Percentiles rank a stretch among this genome's conserved stretches.
Conservation (phyloP, 306 rosid genomes). For the Castanea sativa region DNA sequence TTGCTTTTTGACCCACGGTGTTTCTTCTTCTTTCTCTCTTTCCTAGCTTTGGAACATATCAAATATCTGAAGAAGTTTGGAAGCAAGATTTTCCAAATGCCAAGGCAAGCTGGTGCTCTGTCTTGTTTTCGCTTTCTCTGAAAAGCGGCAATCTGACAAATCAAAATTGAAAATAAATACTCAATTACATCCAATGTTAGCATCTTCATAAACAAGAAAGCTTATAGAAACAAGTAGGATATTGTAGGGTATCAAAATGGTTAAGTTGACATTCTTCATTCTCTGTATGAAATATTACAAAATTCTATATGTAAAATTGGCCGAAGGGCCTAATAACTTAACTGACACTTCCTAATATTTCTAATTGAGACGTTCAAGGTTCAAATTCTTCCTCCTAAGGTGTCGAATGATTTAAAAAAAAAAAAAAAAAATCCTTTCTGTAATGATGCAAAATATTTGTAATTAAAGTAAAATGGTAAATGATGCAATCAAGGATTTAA, state of each 20-base stretch:
- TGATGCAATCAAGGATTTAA: neutral
- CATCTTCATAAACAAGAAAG: too few relatives aligned
- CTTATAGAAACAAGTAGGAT: too few relatives aligned
- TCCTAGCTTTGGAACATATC: conserved; percentile 13
- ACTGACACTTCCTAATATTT: too few relatives aligned
- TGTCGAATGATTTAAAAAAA: too few relatives aligned
- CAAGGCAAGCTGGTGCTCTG: conserved; percentile 38
- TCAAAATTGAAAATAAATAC: neutral
- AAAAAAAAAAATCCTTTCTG: neutral
- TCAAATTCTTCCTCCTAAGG: too few relatives aligned
- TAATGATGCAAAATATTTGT: neutral
- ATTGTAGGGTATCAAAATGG: too few relatives aligned
- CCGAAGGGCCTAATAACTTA: too few relatives aligned
- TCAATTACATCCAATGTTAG: neutral
- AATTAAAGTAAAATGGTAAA: neutral
- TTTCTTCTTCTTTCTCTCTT: conserved; percentile 30
- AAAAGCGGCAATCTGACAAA: conserved; percentile 29
- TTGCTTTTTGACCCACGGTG: conserved; percentile 5
- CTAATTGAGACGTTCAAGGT: too few relatives aligned
- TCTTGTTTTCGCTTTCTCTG: conserved; percentile 27
- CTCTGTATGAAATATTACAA: too few relatives aligned
- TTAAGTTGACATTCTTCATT: too few relatives aligned
- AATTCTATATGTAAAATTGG: too few relatives aligned
- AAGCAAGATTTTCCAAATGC: conserved; percentile 39
- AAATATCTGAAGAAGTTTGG: conserved; percentile 41